Conservation (phyloP, 2,329 filamentous ascomycete species). For the Blastomyces percursus region DNA sequence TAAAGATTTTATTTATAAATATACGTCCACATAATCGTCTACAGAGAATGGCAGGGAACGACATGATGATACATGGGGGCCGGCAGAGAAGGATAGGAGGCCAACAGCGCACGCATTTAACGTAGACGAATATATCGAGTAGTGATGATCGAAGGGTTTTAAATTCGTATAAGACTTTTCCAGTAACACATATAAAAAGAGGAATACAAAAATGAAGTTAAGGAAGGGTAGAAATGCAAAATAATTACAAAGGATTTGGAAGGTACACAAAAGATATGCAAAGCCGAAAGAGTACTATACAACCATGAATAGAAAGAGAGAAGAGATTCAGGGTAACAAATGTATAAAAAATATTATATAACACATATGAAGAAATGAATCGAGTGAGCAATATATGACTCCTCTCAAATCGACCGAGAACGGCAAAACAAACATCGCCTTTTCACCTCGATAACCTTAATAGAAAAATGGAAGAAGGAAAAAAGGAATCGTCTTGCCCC, state of each 20-base stretch:
- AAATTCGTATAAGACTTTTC: not conserved
- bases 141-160: not conserved
- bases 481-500: not conserved
- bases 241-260: not conserved
- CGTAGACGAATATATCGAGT: not conserved
- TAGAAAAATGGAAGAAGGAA: not conserved
- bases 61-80: too few relatives aligned
- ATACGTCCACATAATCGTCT: not conserved
- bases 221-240: not conserved
- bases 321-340: not conserved
- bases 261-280: slow-evolving; percentile 1
- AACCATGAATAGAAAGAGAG: not conserved
- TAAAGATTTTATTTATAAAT: not conserved
- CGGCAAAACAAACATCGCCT: not conserved
- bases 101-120: not conserved
- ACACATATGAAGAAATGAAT: not conserved
- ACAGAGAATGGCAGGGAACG: not conserved
- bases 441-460: not conserved
- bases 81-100: not conserved
- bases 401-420: not conserved
- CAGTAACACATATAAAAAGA: not conserved
- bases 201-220: not conserved
- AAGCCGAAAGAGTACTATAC: not conserved
- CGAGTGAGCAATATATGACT: not conserved
- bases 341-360: not conserved